Evolutionary conservation across 2,329 filamentous ascomycete genomes (phyloP).

Genomic region (Aspergillus pseudoviridinutans): DNA sequence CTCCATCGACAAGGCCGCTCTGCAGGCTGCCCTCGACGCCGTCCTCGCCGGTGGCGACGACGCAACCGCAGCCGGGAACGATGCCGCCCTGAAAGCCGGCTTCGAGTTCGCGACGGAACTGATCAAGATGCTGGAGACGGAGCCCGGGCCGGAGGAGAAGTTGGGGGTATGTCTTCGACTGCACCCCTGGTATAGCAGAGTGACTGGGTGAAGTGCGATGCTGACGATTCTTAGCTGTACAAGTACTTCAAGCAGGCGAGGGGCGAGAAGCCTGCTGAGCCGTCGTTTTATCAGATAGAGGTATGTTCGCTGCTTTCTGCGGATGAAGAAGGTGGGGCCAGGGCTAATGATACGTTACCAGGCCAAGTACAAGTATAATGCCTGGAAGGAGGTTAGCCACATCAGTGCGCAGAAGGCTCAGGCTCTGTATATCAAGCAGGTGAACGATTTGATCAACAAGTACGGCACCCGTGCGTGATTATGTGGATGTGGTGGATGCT

Average conservation of each 20-base stretch:
- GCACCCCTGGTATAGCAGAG: too few species aligned
- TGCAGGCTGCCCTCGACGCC: slow-evolving; percentile 24
- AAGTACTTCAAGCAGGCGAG: slow-evolving; percentile 17
- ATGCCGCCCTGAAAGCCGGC: slow-evolving; percentile 23
- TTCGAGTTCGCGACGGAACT: slow-evolving; percentile 31
- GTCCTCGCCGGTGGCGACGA: slow-evolving; percentile 16
- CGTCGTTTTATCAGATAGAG: slow-evolving; percentile 16
- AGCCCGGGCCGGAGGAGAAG: slow-evolving; percentile 23
- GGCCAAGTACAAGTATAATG: slow-evolving; percentile 75
- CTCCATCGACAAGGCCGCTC: slow-evolving; percentile 21
- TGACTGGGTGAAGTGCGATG: not conserved
- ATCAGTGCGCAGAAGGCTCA: slow-evolving; percentile 65
- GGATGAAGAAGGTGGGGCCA: not conserved
- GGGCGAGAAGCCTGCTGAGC: slow-evolving; percentile 12
- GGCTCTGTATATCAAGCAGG: slow-evolving; percentile 68
- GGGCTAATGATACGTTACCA: slow-evolving; percentile 31
- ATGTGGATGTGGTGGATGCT: not conserved
- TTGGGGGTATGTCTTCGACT: slow-evolving; percentile 25
- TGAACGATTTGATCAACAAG: slow-evolving; percentile 67
- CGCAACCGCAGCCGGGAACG: slow-evolving; percentile 12
- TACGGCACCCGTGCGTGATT: slow-evolving; percentile 47
- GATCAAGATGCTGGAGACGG: slow-evolving; percentile 25
- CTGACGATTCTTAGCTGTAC: slow-evolving; percentile 10
- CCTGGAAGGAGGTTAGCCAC: slow-evolving; percentile 70
- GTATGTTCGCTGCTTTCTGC: slow-evolving; percentile 5